Evolutionary conservation across 345 rosid genomes (phyloP), one percentile per base, ranked within the genome.

Genomic region (Cardiospermum halicacabum): DNA sequence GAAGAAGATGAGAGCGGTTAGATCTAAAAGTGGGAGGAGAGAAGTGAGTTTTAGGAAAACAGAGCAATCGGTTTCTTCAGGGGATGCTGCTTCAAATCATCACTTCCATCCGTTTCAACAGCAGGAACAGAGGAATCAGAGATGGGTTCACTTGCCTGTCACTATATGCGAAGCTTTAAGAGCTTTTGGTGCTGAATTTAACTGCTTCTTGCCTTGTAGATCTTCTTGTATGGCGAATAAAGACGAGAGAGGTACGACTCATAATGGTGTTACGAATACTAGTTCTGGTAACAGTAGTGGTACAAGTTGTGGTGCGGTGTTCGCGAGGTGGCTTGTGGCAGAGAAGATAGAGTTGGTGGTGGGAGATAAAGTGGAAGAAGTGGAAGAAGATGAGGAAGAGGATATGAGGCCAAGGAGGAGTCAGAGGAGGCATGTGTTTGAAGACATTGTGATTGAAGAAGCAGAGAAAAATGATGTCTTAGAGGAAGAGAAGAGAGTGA

Each of bases 101-200:
- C 71, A 49, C 57, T 63, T 51, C 45, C 60, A 50, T 31, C 66
- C 53, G 53, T 51, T 60, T 40, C 75, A 59, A 36, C 75, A 72
- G 10, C 75, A 67, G 27, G 87, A 84, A 45, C 51, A 47, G 11
- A 82, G 96, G 55, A 81, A 84, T 69, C 89, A 76, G 77, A 79
- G 78, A 74, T 88, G 94, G 97, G 97, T 86, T 21, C 92, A 93
- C 78, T 74, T 93, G 31, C 96, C 97, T 3, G 74, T 85, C 64
- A 80, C 89, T 1, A 87, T 92, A 16, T 92, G 98, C 7, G 98
- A 90, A 69, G 87, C 96, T 13, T 54, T 90, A 69, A 81, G 96
- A 67, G 57, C 89, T 18, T 87, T 92, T 28, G 88, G 98, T 11
- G 78, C 96, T 2, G 98, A 93, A 34, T 83, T 91, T 48, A 93